Evolutionary conservation across 1,139 yeast species (phyloP), one percentile per base, ranked within the genome.

Genomic region (Geotrichum armillariae): DNA sequence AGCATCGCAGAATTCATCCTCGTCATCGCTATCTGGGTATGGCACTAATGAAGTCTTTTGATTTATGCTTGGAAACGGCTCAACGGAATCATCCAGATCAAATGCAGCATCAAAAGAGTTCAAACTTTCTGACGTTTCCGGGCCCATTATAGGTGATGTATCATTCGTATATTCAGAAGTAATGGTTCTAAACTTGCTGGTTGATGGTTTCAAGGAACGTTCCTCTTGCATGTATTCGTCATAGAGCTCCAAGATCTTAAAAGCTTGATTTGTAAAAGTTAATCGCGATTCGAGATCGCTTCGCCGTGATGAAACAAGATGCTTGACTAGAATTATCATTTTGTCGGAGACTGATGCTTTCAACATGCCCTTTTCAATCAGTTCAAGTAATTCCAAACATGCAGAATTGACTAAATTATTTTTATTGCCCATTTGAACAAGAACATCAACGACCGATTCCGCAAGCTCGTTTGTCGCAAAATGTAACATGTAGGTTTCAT

Each of bases 381-480:
- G 66, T 57, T 81, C 85, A 47, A 89, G 69, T 37, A 91, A 72
- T 60, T 86, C 93, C 48, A 90, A 72, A 57, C 94, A 79, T 2
- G 94, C 77, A 0, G 96, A 88, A 61, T 82, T 86, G 1, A 87
- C 77, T 54, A 91, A 70, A 61, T 83, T 85, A 62, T 85, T 82
- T 41, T 70, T 69, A 35, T 74, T 69, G 18, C 77, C 73, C 17
- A 80, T 77, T n/a, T 71, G 74, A 18, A 70, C 67, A 54, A 86
- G 73, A 50, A 81, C 71, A 1, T 66, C 65, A 56, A 86, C 76
- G 35, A 83, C 73, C 37, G 76, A 71, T 9, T 70, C 73, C 76
- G 34, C 78, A 68, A 22, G 33, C n/a, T 41, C 49, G 29, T 22
- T 31, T 16, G 22, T 5, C 11, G 36, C 37, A 43, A 43, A 48